These are phyloP conservation scores for Colletotrichum melonis DNA, from an alignment of 2,329 filamentous ascomycete genomes.

Conservation along the genomic window DNA sequence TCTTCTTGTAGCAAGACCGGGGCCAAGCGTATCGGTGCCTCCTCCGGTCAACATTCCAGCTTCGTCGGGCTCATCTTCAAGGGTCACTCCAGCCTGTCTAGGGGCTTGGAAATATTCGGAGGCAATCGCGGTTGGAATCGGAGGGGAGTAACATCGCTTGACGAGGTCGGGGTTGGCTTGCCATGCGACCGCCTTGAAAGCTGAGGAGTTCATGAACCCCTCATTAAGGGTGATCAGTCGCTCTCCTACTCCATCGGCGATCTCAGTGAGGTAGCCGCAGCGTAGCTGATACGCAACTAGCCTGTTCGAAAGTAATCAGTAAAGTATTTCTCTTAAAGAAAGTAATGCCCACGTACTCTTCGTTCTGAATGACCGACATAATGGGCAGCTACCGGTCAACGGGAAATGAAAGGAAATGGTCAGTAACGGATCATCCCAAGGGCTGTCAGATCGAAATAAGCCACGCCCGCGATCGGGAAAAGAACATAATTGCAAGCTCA, in stretches of 20 bases:
- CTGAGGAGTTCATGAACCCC: slow-evolving; percentile 80
- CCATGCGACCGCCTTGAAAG: slow-evolving; percentile 88
- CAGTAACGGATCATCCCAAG: slow-evolving; percentile 21
- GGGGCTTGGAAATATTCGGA: slow-evolving; percentile 86
- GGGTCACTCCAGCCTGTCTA: slow-evolving; percentile 69
- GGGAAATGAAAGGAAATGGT: slow-evolving; percentile 15
- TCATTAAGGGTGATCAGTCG: slow-evolving; percentile 86
- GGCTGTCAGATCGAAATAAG: slow-evolving; percentile 15
- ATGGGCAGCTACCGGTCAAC: slow-evolving; percentile 28
- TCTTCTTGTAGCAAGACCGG: slow-evolving; percentile 74
- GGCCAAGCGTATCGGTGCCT: slow-evolving; percentile 75
- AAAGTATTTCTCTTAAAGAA: background rate
- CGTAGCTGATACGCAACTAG: slow-evolving; percentile 87
- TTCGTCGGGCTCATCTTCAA: slow-evolving; percentile 79
- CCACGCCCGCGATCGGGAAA: slow-evolving; percentile 4
- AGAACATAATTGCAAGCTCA: slow-evolving; percentile 34
- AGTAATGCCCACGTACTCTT: slow-evolving; percentile 49
- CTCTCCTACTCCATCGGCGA: slow-evolving; percentile 87
- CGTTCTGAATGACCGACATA: slow-evolving; percentile 58
- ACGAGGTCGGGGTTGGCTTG: slow-evolving; percentile 77
- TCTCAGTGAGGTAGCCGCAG: slow-evolving; percentile 81
- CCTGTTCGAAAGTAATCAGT: slow-evolving; percentile 52
- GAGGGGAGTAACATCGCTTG: slow-evolving; percentile 87
- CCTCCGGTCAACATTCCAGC: slow-evolving; percentile 78
- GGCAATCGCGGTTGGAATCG: slow-evolving; percentile 84